phyloP scores from a whole-genome alignment of 2,329 filamentous ascomycete species.

The Fusarium sp. region DNA sequence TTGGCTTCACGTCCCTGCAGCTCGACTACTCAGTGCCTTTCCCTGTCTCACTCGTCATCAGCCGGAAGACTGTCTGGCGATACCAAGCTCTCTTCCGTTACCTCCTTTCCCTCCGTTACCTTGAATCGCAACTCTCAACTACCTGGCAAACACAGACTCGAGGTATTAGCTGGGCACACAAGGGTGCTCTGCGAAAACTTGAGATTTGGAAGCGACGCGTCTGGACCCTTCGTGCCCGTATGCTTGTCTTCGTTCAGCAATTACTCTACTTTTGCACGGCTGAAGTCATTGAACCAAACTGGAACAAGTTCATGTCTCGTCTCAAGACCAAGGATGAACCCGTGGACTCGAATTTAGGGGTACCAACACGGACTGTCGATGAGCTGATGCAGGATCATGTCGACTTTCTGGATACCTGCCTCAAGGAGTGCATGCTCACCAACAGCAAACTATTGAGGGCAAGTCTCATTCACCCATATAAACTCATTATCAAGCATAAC shows the following conservation, averaged over 20 bases:
- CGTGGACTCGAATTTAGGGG: slow-evolving; percentile 43
- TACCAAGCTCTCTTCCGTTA: slow-evolving; percentile 98
- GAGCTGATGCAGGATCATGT: slow-evolving; percentile 99
- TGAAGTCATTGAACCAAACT: slow-evolving; percentile 98
- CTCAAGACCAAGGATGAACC: slow-evolving; percentile 71
- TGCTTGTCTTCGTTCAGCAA: slow-evolving; percentile 98
- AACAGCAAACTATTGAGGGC: slow-evolving; percentile 94
- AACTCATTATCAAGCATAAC: background rate
- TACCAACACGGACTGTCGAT: slow-evolving; percentile 80
- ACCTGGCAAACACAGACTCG: slow-evolving; percentile 94
- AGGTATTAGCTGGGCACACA: slow-evolving; percentile 83
- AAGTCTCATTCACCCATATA: slow-evolving; percentile 45
- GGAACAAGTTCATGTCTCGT: slow-evolving; percentile 91
- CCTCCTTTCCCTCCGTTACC: slow-evolving; percentile 85
- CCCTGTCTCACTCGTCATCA: slow-evolving; percentile 93
- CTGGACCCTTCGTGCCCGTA: slow-evolving; percentile 90
- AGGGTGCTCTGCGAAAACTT: slow-evolving; percentile 75
- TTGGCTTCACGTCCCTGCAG: slow-evolving; percentile 91
- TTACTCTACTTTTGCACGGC: slow-evolving; percentile 96
- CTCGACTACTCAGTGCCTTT: slow-evolving; percentile 96
- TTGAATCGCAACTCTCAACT: slow-evolving; percentile 86
- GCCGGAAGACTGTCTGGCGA: slow-evolving; percentile 93
- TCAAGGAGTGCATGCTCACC: slow-evolving; percentile 99
- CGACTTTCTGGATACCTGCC: slow-evolving; percentile 95
- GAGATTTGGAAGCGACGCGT: slow-evolving; percentile 94